Evolutionary conservation across 2,329 filamentous ascomycete genomes (phyloP), one percentile per base, ranked within the genome.

Genomic region (Pyrenophora graminea): DNA sequence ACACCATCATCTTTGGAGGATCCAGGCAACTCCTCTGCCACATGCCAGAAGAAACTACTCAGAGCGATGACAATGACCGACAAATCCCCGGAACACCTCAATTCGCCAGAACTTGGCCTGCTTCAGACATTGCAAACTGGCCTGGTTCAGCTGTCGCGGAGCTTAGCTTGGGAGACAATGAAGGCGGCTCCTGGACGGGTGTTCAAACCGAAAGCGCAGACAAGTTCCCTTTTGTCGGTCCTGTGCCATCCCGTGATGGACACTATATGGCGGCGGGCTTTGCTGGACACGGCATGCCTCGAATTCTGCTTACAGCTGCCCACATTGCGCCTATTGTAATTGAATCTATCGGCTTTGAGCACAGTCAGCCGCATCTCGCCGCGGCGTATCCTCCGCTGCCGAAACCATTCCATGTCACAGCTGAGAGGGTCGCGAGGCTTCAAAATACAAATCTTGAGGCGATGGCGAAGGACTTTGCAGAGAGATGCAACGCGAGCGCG

Each of bases 171-270:
- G 34, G 41, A 12, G 45, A 18, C 5, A 39, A 53, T 10, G 23
- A 53, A 32, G 53, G 53, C n/a, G 53, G 53, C 0, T 43, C 31
- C n/a, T 56, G 53, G 53, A 56, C 53, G 21, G 53, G 53, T 36
- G 48, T 47, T 2, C 42, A 51, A 45, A 47, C 33, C 17, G 33
- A 38, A 38, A 30, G 30, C 23, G 49, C 53, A 44, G 53, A 56
- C 17, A 33, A 17, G 3, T 56, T 56, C 13, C 53, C 53, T 10
- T 56, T 56, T 18, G 42, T 56, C 18, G 53, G 53, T 21, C 23
- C 49, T 5, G 38, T 56, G 3, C 49, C 49, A 33, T 30, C 25
- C 21, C 49, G 45, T 17, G 15, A 33, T 18, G 38, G 42, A 2
- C 53, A 56, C 5, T 56, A 38, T n/a, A 56, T 56, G 23, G 42